These are phyloP conservation scores for Pseudogymnoascus sp. DNA, from an alignment of 2,329 filamentous ascomycete species.

Conservation along the genomic window DNA sequence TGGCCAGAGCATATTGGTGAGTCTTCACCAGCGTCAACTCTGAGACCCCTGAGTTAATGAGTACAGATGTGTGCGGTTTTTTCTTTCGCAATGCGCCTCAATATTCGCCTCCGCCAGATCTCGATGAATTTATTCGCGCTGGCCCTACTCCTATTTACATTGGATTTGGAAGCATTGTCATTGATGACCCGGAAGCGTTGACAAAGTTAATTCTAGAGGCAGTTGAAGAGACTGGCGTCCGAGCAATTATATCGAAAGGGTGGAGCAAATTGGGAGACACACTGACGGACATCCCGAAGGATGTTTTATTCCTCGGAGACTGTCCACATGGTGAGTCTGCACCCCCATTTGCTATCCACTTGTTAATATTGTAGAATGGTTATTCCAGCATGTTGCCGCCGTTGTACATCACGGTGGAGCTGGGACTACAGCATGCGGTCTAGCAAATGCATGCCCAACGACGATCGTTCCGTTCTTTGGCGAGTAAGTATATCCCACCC, in stretches of 20 bases:
- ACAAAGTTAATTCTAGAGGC: constrained; percentile 30
- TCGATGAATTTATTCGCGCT: constrained; percentile 16
- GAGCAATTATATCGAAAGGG: constrained; percentile 31
- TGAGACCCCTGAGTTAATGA: not conserved
- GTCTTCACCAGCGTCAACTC: not conserved
- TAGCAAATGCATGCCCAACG: constrained; percentile 30
- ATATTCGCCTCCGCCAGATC: constrained; percentile 30
- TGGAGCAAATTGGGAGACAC: constrained; percentile 30
- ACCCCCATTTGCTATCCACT: not conserved
- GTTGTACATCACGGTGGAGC: constrained; percentile 32
- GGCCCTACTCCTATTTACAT: constrained; percentile 20
- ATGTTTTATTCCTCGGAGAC: constrained; percentile 29
- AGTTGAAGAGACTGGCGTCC: constrained; percentile 26
- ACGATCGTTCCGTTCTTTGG: constrained; percentile 36
- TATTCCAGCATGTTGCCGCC: constrained; percentile 30
- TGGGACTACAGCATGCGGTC: constrained; percentile 30
- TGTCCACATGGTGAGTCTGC: constrained; percentile 24
- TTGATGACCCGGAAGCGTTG: constrained; percentile 30
- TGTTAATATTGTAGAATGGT: constrained; percentile 24
- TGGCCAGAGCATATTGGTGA: constrained; percentile 54
- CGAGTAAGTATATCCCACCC: constrained; percentile 22
- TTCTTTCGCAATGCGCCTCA: constrained; percentile 58
- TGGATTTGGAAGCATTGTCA: constrained; percentile 19
- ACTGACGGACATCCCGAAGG: constrained; percentile 22
- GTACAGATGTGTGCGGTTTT: constrained; percentile 57